Evolutionary conservation across 2,329 filamentous ascomycete species (phyloP).

Genomic region (Mariannaea elegans): DNA sequence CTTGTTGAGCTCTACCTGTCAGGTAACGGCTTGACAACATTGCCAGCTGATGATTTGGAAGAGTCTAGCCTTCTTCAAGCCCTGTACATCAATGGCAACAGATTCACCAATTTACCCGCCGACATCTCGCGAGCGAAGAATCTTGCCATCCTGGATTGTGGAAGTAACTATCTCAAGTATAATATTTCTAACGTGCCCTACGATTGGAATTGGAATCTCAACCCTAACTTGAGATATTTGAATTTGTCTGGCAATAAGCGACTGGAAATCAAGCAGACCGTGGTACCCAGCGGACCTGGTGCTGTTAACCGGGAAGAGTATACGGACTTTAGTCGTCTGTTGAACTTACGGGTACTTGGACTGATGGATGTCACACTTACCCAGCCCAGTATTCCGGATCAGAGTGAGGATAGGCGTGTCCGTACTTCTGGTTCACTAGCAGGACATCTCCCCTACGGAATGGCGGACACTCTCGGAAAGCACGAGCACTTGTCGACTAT

Average conservation of each 20-base stretch:
- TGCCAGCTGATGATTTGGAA: slow-evolving; percentile 94
- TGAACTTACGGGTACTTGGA: slow-evolving; percentile 86
- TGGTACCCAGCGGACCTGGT: slow-evolving; percentile 57
- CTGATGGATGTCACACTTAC: slow-evolving; percentile 98
- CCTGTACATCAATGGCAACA: slow-evolving; percentile 95
- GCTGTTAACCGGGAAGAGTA: slow-evolving; percentile 70
- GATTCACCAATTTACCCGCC: slow-evolving; percentile 94
- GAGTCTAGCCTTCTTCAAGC: slow-evolving; percentile 88
- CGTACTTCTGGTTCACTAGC: slow-evolving; percentile 96
- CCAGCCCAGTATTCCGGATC: slow-evolving; percentile 90
- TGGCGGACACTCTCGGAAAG: slow-evolving; percentile 93
- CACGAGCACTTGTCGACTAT: slow-evolving; percentile 96
- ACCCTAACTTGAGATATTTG: slow-evolving; percentile 91
- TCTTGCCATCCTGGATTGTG: slow-evolving; percentile 90
- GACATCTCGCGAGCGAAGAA: slow-evolving; percentile 95
- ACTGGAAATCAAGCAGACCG: slow-evolving; percentile 82
- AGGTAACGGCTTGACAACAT: slow-evolving; percentile 89
- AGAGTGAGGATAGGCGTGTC: slow-evolving; percentile 93
- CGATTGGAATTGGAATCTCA: slow-evolving; percentile 99
- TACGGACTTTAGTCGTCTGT: slow-evolving; percentile 88
- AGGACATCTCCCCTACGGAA: slow-evolving; percentile 91
- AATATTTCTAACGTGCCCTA: slow-evolving; percentile 99
- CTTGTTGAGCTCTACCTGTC: slow-evolving; percentile 93
- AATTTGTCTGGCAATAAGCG: slow-evolving; percentile 98
- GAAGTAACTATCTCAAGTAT: slow-evolving; percentile 95